A percentile compares a stretch with the other conserved stretches of the same genome.
phyloP scores from a whole-genome alignment of 2,329 filamentous ascomycete genomes.

The Purpureocillium takamizusanense region DNA sequence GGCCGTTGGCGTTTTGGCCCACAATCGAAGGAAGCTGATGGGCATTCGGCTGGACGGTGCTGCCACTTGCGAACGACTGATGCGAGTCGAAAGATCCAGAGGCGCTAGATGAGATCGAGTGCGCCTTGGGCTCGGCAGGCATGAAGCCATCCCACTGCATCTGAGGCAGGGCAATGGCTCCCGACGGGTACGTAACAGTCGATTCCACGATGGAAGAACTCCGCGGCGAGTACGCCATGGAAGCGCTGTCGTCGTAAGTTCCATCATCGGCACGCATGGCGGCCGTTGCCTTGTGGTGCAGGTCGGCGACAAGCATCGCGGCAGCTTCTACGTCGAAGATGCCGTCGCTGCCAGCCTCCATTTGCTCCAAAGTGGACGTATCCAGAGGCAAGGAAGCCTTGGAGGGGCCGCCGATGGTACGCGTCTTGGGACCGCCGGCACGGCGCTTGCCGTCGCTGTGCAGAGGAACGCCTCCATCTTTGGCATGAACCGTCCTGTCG shows the following conservation, averaged over 20 bases:
- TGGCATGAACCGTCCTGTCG: constrained; percentile 96
- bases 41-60: constrained; percentile 46
- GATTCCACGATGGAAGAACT: constrained; percentile 67
- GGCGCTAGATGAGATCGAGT: constrained; percentile 59
- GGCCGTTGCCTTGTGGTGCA: constrained; percentile 86
- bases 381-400: constrained; percentile 76
- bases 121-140: constrained; percentile 66
- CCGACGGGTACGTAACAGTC: constrained; percentile 65
- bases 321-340: constrained; percentile 95
- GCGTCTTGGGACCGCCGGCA: constrained; percentile 58
- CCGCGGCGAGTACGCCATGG: constrained; percentile 65
- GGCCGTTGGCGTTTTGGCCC: constrained; percentile 50
- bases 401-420: constrained; percentile 53
- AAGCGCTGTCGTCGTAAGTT: constrained; percentile 46
- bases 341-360: constrained; percentile 82
- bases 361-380: constrained; percentile 79
- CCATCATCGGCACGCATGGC: constrained; percentile 52
- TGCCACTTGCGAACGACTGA: constrained; percentile 50
- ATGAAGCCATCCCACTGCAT: constrained; percentile 91
- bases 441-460: constrained; percentile 91
- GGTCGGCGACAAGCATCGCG: constrained; percentile 96
- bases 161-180: constrained; percentile 72
- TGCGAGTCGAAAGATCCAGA: constrained; percentile 61
- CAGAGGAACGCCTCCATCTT: constrained; percentile 88
- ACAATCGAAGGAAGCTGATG: constrained; percentile 61